Evolutionary conservation across 306 rosid species (phyloP).

Genomic region (Vigna radiata): DNA sequence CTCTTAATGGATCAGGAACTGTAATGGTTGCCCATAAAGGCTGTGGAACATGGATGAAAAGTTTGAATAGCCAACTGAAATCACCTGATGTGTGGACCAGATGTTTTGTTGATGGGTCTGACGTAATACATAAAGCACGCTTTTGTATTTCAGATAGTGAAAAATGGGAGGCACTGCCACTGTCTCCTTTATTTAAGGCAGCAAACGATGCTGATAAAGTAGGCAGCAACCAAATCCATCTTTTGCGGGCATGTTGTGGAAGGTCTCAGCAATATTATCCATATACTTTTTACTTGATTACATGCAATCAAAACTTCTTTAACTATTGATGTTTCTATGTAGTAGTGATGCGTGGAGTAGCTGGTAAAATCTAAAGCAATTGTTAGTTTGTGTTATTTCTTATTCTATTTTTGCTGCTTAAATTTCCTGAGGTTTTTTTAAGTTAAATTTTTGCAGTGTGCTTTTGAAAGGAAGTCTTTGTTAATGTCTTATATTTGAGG

Average conservation of each 20-base stretch:
- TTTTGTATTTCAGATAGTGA: constrained; percentile 82
- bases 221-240: constrained; percentile 63
- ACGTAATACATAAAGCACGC: constrained; percentile 58
- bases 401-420: neutral
- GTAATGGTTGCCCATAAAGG: constrained; percentile 85
- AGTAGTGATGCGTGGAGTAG: constrained; percentile 35
- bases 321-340: constrained; percentile 22
- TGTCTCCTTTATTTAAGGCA: constrained; percentile 56
- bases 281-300: constrained; percentile 34
- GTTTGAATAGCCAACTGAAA: constrained; percentile 46
- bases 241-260: constrained; percentile 79
- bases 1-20: constrained; percentile 60
- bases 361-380: constrained; percentile 13
- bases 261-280: constrained; percentile 53
- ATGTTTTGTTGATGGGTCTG: constrained; percentile 68
- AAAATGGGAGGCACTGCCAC: constrained; percentile 82
- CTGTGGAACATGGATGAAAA: constrained; percentile 80
- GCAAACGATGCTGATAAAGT: constrained; percentile 54
- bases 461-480: constrained; percentile 9
- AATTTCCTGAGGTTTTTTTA: neutral
- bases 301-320: constrained; percentile 27
- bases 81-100: constrained; percentile 64
- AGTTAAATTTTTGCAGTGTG: neutral
- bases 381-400: neutral
- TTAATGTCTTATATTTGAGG: constrained; percentile 6